Evolutionary conservation across 1,284 basidiomycete genomes (phyloP).

Genomic region (Mrakiaceae sp.): DNA sequence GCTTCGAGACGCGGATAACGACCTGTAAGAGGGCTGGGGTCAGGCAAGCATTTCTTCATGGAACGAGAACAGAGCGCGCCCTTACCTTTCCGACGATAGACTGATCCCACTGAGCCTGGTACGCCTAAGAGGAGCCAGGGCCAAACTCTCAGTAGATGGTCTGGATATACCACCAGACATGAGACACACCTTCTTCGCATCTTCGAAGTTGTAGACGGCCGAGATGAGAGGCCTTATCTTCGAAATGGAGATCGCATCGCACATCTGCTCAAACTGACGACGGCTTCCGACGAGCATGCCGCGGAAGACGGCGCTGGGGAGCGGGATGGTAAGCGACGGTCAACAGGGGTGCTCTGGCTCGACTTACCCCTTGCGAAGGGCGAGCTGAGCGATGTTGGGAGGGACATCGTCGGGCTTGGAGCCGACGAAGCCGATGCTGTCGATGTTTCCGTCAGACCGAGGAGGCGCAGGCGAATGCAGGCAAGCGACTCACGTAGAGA

Average conservation of each 20-base stretch:
- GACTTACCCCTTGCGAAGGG: slow-evolving; percentile 6
- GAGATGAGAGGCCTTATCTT: slow-evolving; percentile 5
- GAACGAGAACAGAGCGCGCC: no score
- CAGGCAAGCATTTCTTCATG: no score
- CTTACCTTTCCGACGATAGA: background rate
- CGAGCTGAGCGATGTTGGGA: slow-evolving; percentile 12
- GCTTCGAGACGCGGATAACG: background rate
- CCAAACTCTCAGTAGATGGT: background rate
- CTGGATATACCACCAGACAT: background rate
- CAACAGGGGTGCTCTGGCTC: no score
- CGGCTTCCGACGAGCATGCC: slow-evolving; percentile 6
- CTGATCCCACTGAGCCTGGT: background rate
- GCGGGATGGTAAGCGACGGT: no score
- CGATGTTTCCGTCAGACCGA: background rate
- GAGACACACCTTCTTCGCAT: background rate
- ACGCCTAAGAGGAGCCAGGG: background rate
- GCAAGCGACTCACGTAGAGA: slow-evolving; percentile 43
- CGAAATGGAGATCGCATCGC: background rate
- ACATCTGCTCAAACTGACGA: background rate
- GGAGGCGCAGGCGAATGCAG: slow-evolving; percentile 28
- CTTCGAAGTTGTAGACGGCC: slow-evolving; percentile 1
- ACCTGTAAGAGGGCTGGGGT: background rate
- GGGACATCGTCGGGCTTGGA: slow-evolving; percentile 17
- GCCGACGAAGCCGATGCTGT: slow-evolving; percentile 12
- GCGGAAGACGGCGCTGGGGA: background rate